These are phyloP conservation scores for Carex pumila DNA, from an alignment of 176 grass and related monocot genomes.

Conservation along the genomic window DNA sequence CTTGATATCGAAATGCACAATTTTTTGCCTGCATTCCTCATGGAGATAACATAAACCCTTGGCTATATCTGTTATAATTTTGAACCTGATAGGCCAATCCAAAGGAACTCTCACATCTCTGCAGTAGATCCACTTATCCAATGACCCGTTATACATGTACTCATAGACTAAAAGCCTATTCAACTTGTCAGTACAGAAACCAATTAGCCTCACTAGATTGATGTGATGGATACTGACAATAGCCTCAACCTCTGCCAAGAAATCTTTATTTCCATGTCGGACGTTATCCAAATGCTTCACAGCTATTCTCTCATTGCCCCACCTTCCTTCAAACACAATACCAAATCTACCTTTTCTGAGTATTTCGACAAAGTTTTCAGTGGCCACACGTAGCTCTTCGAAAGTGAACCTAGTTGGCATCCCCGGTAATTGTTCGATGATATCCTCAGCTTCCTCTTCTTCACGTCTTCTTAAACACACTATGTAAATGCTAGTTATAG, in stretches of 20 bases:
- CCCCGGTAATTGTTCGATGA: constrained; percentile 22
- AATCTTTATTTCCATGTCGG: constrained; percentile 35
- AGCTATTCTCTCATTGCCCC: constrained; percentile 20
- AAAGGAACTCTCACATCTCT: constrained; percentile 4
- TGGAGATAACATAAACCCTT: too few species aligned
- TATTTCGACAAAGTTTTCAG: constrained; percentile 3
- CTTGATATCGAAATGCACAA: too few species aligned
- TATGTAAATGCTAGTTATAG: not conserved
- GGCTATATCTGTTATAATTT: constrained; percentile 11
- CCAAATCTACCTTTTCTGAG: constrained; percentile 45
- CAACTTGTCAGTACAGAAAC: constrained; percentile 36
- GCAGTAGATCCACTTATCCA: constrained; percentile 48
- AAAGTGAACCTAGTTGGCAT: constrained; percentile 26
- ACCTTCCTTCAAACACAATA: constrained; percentile 18
- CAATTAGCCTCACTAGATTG: constrained; percentile 43
- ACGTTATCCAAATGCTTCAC: constrained; percentile 31
- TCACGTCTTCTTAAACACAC: not conserved
- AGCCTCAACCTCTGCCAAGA: constrained; percentile 41
- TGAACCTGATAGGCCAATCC: constrained; percentile 27
- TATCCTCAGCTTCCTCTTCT: not conserved
- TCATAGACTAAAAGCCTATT: constrained; percentile 41
- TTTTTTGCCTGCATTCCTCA: too few species aligned
- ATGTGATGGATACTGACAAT: constrained; percentile 41
- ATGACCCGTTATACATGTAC: constrained; percentile 37
- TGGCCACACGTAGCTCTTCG: constrained; percentile 8